phyloP scores from a whole-genome alignment of 352 stramenopile species.

The Salisapilia sapeloensis region DNA sequence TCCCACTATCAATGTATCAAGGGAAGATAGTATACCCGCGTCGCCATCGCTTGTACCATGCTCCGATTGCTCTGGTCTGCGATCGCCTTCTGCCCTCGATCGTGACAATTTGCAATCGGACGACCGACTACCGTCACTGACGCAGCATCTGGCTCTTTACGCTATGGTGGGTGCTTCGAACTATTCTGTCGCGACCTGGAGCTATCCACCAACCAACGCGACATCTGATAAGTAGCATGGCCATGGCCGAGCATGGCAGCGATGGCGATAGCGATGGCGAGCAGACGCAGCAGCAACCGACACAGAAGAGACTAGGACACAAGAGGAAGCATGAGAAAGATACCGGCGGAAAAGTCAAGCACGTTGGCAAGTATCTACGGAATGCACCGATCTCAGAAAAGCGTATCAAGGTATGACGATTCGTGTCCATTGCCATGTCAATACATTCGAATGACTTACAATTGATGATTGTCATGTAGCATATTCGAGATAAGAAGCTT shows the following conservation, averaged over 20 bases:
- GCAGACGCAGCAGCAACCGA: constrained; percentile 18
- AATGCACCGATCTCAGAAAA: constrained; percentile 29
- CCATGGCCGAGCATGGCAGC: not conserved
- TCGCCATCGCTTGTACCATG: no score
- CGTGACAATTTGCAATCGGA: no score
- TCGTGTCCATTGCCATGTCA: not conserved
- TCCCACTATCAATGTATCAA: no score
- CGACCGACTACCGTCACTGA: no score
- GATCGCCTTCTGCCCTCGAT: no score
- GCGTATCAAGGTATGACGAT: constrained; percentile 20
- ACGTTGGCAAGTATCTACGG: constrained; percentile 63
- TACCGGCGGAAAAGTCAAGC: constrained; percentile 20
- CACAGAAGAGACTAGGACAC: constrained; percentile 43
- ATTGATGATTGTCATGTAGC: constrained; percentile 4
- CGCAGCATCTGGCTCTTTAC: no score
- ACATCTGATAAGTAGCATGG: no score
- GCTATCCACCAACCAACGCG: no score
- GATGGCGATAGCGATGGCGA: constrained; percentile 6
- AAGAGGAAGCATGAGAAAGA: constrained; percentile 7
- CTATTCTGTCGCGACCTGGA: no score
- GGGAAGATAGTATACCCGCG: no score
- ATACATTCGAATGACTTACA: not conserved
- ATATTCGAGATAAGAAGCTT: constrained; percentile 83
- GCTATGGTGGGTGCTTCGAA: no score
- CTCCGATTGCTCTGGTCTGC: no score